Base-by-base conservation (phyloP, 2,329 filamentous ascomycete species). In the Aquanectria penicillioides region DNA sequence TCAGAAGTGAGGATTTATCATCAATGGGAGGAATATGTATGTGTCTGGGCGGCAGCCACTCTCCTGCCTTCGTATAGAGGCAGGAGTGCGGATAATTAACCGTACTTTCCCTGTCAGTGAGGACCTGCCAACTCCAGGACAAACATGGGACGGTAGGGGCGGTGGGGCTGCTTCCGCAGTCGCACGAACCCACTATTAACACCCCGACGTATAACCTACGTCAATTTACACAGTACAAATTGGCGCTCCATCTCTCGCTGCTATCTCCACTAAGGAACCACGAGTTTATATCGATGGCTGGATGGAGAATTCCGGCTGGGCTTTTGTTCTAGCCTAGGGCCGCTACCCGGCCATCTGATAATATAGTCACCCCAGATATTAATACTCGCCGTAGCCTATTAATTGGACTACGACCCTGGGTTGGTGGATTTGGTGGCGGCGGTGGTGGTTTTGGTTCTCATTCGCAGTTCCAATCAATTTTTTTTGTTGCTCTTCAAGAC, bases 131-230 rank as follows among this genome's bases (percentile, higher is more conserved):
- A 28, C 18, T 47, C 51, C 4, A 33, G 43, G 34, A 48, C 25
- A 34, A 15, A n/a, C n/a, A 20, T 20, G 44, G 29, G 50, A 44
- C 40, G 28, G 50, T 37, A 50, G 33, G 28, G 31, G 17, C 28
- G 52, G 43, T 49, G 44, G 53, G 31, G 53, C 25, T 41, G 25
- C 44, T 57, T 37, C 23, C 13, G 12, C 22, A 53, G 31, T 46
- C 36, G 23, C 40, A 43, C 25, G 11, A 20, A 28, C 33, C 37
- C 17, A 56, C 44, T 41, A 18, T 46, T 37, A 50, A 23, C 37
- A 34, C 37, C n/a, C 44, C 46, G 44, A 53, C 33, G 50, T 44
- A 53, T 53, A 46, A 44, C 31, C 18, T 46, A 15, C 47, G 15
- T 28, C 22, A 18, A 17, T 34, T 20, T 11, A 20, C 23, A 36